Base-by-base conservation (phyloP, 768 basidiomycete genomes). In the Pholiota molesta region DNA sequence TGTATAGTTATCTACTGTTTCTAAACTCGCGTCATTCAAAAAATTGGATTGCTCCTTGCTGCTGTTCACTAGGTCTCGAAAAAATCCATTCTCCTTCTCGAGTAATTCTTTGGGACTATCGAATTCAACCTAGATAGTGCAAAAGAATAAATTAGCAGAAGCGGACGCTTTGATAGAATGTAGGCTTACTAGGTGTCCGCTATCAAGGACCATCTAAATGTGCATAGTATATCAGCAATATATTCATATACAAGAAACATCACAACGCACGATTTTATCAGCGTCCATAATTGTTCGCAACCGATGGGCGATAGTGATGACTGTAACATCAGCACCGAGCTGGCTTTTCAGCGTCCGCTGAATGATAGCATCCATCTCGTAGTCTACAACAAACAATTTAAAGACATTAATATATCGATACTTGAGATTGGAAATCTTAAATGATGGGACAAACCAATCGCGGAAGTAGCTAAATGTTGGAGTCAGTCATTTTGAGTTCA, bases 391-490 rank as follows among this genome's bases (percentile, higher is more conserved):
- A 57, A 8, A 19, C 8, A 5, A n/a, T n/a, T n/a, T n/a, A n/a
- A 28, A 31, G 10, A 45, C 11, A 14, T 37, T 11, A 9, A 11
- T 8, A 16, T 28, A 29, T 45, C 26, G 26, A 8, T 29, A 45
- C 9, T 6, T 8, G 23, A 44, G 23, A n/a, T 5, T 40, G 17
- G 1, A 5, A 9, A 16, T 16, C 42, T 9, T 23, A 19, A 57
- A 17, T 14, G 2, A 14, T 47, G 17, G 8, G 14, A 62, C 72
- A 16, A 59, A 86, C 85, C 82, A 59, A 83, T 81, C 0, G 79
- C 79, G 52, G 81, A 81, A 2, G 81, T 84, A 42, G 79, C 80
- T 78, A 33, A n/a, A 57, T 39, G 17, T 40, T 10, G 7, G n/a
- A 61, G 28, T 28, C 16, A n/a, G 40, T 21, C n/a, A 37, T 33